Evolutionary conservation across 768 basidiomycete genomes (phyloP).

Genomic region (Suillus variegatus): DNA sequence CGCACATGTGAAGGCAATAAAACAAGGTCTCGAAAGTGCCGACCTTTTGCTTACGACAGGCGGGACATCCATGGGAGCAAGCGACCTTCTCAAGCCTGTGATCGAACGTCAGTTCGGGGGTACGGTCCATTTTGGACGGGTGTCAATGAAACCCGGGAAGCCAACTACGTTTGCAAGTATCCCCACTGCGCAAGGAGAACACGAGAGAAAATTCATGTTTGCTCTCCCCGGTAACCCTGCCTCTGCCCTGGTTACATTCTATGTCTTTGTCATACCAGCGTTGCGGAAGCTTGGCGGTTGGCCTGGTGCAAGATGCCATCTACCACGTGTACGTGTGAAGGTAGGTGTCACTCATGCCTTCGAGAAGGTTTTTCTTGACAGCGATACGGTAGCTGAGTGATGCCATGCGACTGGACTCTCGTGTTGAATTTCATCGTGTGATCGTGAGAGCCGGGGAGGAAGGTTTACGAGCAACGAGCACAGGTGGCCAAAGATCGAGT

Average conservation of each 20-base stretch:
- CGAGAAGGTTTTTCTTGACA: not conserved
- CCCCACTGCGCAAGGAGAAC: conserved; percentile 38
- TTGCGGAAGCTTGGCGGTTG: conserved; percentile 73
- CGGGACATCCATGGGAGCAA: conserved; percentile 90
- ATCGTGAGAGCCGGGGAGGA: conserved; percentile 45
- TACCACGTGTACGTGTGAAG: conserved; percentile 65
- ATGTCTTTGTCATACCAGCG: conserved; percentile 83
- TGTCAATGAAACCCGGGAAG: conserved; percentile 82
- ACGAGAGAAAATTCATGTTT: conserved; percentile 64
- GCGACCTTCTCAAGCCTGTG: conserved; percentile 84
- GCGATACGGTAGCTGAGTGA: conserved; percentile 47
- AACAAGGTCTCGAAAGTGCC: conserved; percentile 55
- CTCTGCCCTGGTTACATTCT: conserved; percentile 82
- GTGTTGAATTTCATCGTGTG: conserved; percentile 85
- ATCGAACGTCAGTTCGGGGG: conserved; percentile 80
- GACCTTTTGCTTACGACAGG: conserved; percentile 86
- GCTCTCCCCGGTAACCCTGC: conserved; percentile 91
- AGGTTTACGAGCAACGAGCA: conserved; percentile 69
- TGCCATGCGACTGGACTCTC: conserved; percentile 66
- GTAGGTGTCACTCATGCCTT: conserved; percentile 37
- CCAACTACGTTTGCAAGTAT: conserved; percentile 90
- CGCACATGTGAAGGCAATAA: conserved; percentile 59
- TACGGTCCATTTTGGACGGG: conserved; percentile 82
- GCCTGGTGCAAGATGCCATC: conserved; percentile 48
- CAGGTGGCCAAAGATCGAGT: conserved; percentile 86